Conservation (phyloP, 139 green algal genomes). For the Chlorella sp. region DNA sequence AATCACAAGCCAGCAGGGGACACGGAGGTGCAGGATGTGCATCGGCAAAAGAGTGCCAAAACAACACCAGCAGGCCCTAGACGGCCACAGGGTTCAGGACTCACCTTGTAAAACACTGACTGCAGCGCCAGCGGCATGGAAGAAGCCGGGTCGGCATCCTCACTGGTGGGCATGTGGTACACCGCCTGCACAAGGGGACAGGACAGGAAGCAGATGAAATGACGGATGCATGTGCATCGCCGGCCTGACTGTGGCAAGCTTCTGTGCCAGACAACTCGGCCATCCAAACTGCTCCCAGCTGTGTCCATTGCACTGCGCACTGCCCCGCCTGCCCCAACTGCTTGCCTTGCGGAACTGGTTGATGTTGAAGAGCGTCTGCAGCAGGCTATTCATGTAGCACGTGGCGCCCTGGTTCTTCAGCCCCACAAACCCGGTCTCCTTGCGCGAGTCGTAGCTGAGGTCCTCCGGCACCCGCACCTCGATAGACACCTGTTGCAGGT, state of each 20-base stretch:
- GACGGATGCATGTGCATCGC: too few species aligned
- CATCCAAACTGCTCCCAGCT: too few species aligned
- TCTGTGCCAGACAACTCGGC: too few species aligned
- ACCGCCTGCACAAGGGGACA: constrained; percentile 75
- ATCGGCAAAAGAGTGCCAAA: too few species aligned
- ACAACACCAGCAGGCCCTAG: neutral
- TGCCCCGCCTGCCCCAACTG: neutral
- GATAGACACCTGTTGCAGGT: constrained; percentile 38
- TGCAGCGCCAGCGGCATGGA: constrained; percentile 96
- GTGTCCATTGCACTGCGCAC: neutral
- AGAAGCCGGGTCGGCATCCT: constrained; percentile 76
- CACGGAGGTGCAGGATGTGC: too few species aligned
- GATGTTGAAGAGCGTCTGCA: constrained; percentile 97
- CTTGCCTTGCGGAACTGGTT: constrained; percentile 89
- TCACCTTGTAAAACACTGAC: constrained; percentile 94
- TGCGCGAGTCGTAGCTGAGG: constrained; percentile 82
- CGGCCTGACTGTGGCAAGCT: too few species aligned
- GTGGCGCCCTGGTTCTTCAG: constrained; percentile 99
- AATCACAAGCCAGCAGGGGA: too few species aligned
- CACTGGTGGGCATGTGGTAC: constrained; percentile 96
- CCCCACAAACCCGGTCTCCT: constrained; percentile 94
- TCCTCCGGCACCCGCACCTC: constrained; percentile 60
- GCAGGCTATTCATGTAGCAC: constrained; percentile 99
- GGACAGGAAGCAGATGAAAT: too few species aligned
- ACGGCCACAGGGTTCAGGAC: neutral